These are phyloP conservation scores for Notholithocarpus densiflorus DNA, from an alignment of 306 rosid species.

Conservation along the genomic window DNA sequence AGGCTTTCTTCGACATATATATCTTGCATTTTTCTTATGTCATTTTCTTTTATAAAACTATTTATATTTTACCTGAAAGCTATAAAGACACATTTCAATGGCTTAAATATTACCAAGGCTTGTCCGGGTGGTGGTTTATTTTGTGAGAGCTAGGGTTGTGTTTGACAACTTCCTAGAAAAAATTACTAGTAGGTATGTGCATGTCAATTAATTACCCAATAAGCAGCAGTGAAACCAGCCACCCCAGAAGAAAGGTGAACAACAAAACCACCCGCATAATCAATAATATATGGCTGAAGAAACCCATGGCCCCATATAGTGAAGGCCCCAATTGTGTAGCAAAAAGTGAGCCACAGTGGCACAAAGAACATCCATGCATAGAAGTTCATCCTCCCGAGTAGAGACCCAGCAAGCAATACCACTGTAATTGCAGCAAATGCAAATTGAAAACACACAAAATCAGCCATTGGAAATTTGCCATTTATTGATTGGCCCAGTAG, in stretches of 20 bases:
- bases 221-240: slow-evolving; percentile 75
- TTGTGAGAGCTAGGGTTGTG: neutral
- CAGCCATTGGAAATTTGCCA: slow-evolving; percentile 52
- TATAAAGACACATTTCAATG: too few relatives aligned
- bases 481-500: slow-evolving; percentile 12
- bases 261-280: slow-evolving; percentile 72
- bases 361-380: slow-evolving; percentile 79
- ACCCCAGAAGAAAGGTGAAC: slow-evolving; percentile 80
- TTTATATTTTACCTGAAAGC: too few relatives aligned
- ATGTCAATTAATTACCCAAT: slow-evolving; percentile 51
- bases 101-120: too few relatives aligned
- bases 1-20: too few relatives aligned
- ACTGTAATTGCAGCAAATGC: slow-evolving; percentile 84
- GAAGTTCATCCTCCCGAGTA: slow-evolving; percentile 76
- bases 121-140: neutral
- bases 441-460: slow-evolving; percentile 56
- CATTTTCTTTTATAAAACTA: too few relatives aligned
- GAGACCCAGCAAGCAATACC: slow-evolving; percentile 65
- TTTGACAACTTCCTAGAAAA: neutral
- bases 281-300: slow-evolving; percentile 32
- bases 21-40: too few relatives aligned
- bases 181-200: neutral
- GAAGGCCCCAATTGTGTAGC: slow-evolving; percentile 65
- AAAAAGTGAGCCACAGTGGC: slow-evolving; percentile 65
- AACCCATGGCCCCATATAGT: slow-evolving; percentile 63